Evolutionary conservation across 805 yeast species (phyloP).

Genomic region (Kuraishia borneana): DNA sequence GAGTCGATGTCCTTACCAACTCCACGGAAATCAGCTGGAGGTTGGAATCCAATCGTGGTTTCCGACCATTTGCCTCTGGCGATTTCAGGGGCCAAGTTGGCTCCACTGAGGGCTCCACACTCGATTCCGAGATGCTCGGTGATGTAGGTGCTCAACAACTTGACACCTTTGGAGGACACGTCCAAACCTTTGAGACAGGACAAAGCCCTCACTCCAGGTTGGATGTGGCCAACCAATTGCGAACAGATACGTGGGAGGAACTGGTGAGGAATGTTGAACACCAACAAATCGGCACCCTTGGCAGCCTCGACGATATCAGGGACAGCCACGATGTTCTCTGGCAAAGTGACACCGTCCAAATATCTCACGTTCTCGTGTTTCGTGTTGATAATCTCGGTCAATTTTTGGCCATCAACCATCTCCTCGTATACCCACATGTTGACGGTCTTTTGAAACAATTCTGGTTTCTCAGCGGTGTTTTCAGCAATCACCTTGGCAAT

Average conservation of each 20-base stretch:
- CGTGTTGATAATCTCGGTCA: slow-evolving; percentile 85
- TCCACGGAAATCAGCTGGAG: slow-evolving; percentile 60
- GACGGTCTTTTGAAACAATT: slow-evolving; percentile 61
- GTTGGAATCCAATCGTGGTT: slow-evolving; percentile 87
- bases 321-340: slow-evolving; percentile 77
- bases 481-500: slow-evolving; percentile 94
- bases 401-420: slow-evolving; percentile 58
- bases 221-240: slow-evolving; percentile 69
- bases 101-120: slow-evolving; percentile 96
- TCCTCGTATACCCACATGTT: slow-evolving; percentile 98
- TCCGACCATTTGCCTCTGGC: slow-evolving; percentile 95
- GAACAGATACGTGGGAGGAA: slow-evolving; percentile 69
- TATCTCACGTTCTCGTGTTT: slow-evolving; percentile 92
- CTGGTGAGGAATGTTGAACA: slow-evolving; percentile 97
- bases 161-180: slow-evolving; percentile 76
- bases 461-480: slow-evolving; percentile 62
- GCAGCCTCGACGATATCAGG: slow-evolving; percentile 76
- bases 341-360: slow-evolving; percentile 80
- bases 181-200: slow-evolving; percentile 95
- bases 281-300: slow-evolving; percentile 70
- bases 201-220: slow-evolving; percentile 69
- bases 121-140: slow-evolving; percentile 72
- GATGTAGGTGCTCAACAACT: slow-evolving; percentile 69
- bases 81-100: slow-evolving; percentile 94
- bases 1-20: slow-evolving; percentile 66